These are phyloP conservation scores for Botrytis aclada DNA, from an alignment of 2,329 filamentous ascomycete species.

Conservation along the genomic window DNA sequence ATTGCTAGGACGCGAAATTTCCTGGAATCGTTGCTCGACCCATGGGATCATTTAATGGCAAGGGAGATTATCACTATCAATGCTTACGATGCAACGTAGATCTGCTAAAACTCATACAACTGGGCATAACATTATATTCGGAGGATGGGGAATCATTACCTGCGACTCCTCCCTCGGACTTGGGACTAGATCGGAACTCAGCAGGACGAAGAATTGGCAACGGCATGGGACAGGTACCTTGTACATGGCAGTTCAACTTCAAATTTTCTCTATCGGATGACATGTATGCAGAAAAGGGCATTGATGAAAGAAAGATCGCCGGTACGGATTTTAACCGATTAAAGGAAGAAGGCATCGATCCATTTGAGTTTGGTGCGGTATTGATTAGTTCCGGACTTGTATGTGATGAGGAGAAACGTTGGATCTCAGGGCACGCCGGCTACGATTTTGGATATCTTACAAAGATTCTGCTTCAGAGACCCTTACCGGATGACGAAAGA, in stretches of 20 bases:
- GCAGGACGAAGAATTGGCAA: conserved; percentile 47
- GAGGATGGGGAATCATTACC: conserved; percentile 85
- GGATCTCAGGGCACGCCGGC: conserved; percentile 96
- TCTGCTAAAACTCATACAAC: conserved; percentile 94
- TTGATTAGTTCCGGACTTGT: conserved; percentile 91
- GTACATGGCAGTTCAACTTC: conserved; percentile 99
- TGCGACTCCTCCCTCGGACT: conserved; percentile 47
- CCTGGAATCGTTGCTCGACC: conserved; percentile 95
- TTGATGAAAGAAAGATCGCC: conserved; percentile 82
- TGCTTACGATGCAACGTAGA: conserved; percentile 96
- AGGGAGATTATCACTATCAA: conserved; percentile 98
- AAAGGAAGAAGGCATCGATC: conserved; percentile 86
- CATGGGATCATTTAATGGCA: conserved; percentile 90
- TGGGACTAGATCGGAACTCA: conserved; percentile 44
- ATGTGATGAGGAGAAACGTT: conserved; percentile 81
- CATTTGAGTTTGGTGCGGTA: conserved; percentile 80
- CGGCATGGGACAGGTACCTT: conserved; percentile 59
- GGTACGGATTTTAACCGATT: conserved; percentile 90
- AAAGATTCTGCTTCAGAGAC: conserved; percentile 82
- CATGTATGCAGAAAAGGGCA: conserved; percentile 97
- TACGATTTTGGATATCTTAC: conserved; percentile 98
- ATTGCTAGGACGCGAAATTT: conserved; percentile 84
- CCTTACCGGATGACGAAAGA: conserved; percentile 82
- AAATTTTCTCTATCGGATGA: conserved; percentile 91
- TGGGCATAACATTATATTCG: conserved; percentile 91